phyloP scores from a whole-genome alignment of 441 rosid species.

The Erodium moschatum region DNA sequence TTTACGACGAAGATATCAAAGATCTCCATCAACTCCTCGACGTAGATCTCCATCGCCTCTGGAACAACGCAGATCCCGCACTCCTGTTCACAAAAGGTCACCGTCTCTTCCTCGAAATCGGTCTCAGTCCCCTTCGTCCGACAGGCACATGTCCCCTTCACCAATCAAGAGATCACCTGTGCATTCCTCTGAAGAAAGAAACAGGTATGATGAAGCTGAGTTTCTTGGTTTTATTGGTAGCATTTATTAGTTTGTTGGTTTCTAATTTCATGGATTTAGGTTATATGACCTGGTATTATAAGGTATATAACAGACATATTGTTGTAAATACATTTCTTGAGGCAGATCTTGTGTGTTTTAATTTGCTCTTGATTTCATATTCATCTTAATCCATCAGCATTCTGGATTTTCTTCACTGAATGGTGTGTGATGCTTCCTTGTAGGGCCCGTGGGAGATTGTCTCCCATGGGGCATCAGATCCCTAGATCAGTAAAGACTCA shows the following conservation, averaged over 20 bases:
- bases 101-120: constrained; percentile 30
- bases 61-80: constrained; percentile 28
- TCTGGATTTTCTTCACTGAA: background rate
- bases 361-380: background rate
- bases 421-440: background rate
- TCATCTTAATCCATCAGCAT: background rate
- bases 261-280: background rate
- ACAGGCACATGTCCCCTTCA: constrained; percentile 33
- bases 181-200: constrained; percentile 37
- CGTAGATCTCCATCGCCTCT: constrained; percentile 16
- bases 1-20: background rate
- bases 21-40: constrained; percentile 13
- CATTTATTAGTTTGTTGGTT: background rate
- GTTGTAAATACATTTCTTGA: too few species aligned
- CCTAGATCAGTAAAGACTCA: constrained; percentile 22
- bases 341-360: too few species aligned
- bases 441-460: constrained; percentile 22
- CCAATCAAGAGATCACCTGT: constrained; percentile 34
- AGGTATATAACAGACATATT: background rate
- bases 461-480: constrained; percentile 18
- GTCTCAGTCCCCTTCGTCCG: constrained; percentile 41
- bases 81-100: constrained; percentile 32
- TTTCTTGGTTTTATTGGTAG: background rate
- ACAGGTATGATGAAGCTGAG: constrained; percentile 30
- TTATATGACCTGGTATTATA: background rate